Evolutionary conservation across 352 stramenopile species (phyloP).

Genomic region (Phytophthora tubulina): DNA sequence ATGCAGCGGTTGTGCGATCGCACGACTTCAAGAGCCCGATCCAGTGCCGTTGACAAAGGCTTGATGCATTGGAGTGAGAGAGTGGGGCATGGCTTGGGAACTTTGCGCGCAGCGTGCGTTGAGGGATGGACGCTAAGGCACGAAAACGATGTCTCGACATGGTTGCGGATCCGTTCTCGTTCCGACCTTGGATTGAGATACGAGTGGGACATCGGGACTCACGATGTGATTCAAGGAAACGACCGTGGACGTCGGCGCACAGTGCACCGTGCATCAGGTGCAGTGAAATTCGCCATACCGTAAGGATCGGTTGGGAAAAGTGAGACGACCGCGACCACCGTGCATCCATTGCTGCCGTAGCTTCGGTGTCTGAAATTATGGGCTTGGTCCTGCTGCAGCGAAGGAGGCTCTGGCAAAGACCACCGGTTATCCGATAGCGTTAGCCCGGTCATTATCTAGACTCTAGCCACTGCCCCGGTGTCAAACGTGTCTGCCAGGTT

Average conservation of each 20-base stretch:
- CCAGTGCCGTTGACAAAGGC: background rate
- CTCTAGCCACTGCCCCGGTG: too few relatives aligned
- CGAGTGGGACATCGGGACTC: constrained; percentile 3
- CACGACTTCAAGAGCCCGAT: constrained; percentile 13
- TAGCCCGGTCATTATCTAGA: too few relatives aligned
- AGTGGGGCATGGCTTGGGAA: constrained; percentile 5
- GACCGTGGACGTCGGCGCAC: constrained; percentile 7
- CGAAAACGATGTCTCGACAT: constrained; percentile 10
- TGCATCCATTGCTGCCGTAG: background rate
- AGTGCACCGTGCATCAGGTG: too few relatives aligned
- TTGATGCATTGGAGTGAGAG: background rate
- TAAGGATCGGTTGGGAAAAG: background rate
- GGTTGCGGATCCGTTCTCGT: background rate
- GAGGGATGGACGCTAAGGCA: constrained; percentile 18
- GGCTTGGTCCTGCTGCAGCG: too few relatives aligned
- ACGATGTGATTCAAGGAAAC: background rate
- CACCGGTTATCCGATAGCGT: too few relatives aligned
- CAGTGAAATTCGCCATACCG: background rate
- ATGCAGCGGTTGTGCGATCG: constrained; percentile 9
- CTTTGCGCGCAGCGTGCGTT: constrained; percentile 15
- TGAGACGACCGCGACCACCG: background rate
- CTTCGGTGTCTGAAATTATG: too few relatives aligned
- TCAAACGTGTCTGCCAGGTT: too few relatives aligned
- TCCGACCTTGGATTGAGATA: constrained; percentile 11
- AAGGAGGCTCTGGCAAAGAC: too few relatives aligned